Evolutionary conservation across 257 asterid genomes (phyloP).

Genomic region (Solanum bulbocastanum): DNA sequence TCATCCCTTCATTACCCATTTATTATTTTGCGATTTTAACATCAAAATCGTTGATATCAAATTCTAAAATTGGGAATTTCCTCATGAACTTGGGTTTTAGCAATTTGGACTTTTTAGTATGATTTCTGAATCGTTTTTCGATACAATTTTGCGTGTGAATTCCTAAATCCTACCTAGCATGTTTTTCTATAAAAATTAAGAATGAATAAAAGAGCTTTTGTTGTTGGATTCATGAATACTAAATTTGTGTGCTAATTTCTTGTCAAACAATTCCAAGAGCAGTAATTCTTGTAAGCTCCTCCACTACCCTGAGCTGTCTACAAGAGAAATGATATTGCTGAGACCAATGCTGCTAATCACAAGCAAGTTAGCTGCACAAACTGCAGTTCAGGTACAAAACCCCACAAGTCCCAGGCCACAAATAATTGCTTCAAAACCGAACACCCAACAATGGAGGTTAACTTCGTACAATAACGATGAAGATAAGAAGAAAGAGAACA

Average conservation of each 20-base stretch:
- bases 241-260: neutral
- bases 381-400: too few relatives aligned
- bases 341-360: too few relatives aligned
- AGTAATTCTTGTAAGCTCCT: neutral
- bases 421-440: neutral
- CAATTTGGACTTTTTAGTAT: neutral
- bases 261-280: neutral
- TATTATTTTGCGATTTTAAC: too few relatives aligned
- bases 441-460: neutral
- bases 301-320: neutral
- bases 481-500: neutral
- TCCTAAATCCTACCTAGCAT: neutral
- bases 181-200: neutral
- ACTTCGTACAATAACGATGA: neutral
- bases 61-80: neutral
- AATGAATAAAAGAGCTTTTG: neutral
- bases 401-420: too few relatives aligned
- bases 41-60: neutral
- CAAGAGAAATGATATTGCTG: too few relatives aligned
- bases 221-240: neutral
- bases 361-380: too few relatives aligned
- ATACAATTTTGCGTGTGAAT: neutral
- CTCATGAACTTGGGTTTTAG: neutral
- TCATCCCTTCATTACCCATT: neutral
- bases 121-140: neutral